Evolutionary conservation across 768 basidiomycete genomes (phyloP), one percentile per base, ranked within the genome.

Genomic region (Auricularia sp.): DNA sequence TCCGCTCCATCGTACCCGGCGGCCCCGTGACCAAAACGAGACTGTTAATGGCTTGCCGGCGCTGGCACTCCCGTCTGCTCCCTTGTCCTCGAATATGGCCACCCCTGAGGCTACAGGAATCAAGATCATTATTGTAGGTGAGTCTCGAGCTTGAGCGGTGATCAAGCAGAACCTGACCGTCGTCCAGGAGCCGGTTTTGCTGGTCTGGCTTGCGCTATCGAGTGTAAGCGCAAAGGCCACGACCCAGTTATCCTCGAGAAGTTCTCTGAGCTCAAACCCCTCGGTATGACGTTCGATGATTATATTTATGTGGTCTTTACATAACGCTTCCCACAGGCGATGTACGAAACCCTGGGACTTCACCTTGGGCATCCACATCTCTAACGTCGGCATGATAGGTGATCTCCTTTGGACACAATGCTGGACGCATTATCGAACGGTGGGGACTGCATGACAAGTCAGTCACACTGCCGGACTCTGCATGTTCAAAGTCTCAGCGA

Each of bases 141-240:
- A 7, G 39, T 42, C 39, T 14, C 2, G 39, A 42, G 39, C 1
- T 1, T 14, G 39, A 14, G 8, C 39, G 7, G 1, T 42, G 8
- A 14, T 42, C 39, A 14, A 42, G 8, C 39, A 8, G 39, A 7
- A 8, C 39, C 39, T 42, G 8, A 14, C 39, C 13, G 39, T 14
- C 13, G 39, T 7, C 7, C 39, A 45, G 71, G 70, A 54, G 69
- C 69, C 21, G 70, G 73, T 24, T 71, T 72, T 58, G 71, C 67
- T 3, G 75, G 73, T 3, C 64, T 77, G 3, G 70, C 70, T 3
- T 72, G 71, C 58, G 73, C 72, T 11, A 69, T 77, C 51, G 73
- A 72, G 63, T 69, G 68, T 35, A 69, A 69, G 18, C 56, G 70
- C 21, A 69, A 66, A 51, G 68, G 68, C 3, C 70, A 70, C 67